A percentile compares a stretch with the other conserved stretches of the same genome.
Conservation (phyloP, 2,329 filamentous ascomycete genomes). For the Diaporthe citrichinensis region DNA sequence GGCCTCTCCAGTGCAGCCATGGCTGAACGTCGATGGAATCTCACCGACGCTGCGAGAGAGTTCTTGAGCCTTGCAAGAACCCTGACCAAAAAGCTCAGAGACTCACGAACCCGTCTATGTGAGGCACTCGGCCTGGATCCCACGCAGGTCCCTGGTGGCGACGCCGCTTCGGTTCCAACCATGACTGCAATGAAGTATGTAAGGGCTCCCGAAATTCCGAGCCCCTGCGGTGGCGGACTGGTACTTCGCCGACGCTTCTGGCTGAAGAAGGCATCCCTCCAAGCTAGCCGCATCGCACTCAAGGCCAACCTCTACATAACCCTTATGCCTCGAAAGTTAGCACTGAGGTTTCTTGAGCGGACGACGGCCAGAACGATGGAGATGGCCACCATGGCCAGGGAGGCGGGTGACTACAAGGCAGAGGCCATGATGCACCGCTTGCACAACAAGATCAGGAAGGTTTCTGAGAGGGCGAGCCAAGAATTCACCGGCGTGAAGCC, state of each 20-base stretch:
- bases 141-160: neutral
- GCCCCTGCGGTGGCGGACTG: neutral
- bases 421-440: neutral
- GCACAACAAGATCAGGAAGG: slow-evolving; percentile 9
- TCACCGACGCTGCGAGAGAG: neutral
- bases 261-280: neutral
- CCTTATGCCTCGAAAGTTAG: neutral
- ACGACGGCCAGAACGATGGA: neutral
- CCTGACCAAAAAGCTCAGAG: neutral
- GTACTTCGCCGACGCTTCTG: neutral
- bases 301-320: neutral
- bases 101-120: neutral
- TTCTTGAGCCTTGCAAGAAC: neutral
- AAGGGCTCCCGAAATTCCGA: neutral
- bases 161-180: neutral
- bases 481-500: neutral
- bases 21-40: neutral
- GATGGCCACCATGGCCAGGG: slow-evolving; percentile 3
- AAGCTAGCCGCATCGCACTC: slow-evolving; percentile 5
- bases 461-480: slow-evolving; percentile 12
- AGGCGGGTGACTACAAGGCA: neutral
- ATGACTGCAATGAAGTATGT: neutral
- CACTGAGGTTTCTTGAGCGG: neutral
- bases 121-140: slow-evolving; percentile 4
- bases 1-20: too few relatives aligned